phyloP scores from a whole-genome alignment of 2,329 filamentous ascomycete species.

The Botrytis byssoidea region DNA sequence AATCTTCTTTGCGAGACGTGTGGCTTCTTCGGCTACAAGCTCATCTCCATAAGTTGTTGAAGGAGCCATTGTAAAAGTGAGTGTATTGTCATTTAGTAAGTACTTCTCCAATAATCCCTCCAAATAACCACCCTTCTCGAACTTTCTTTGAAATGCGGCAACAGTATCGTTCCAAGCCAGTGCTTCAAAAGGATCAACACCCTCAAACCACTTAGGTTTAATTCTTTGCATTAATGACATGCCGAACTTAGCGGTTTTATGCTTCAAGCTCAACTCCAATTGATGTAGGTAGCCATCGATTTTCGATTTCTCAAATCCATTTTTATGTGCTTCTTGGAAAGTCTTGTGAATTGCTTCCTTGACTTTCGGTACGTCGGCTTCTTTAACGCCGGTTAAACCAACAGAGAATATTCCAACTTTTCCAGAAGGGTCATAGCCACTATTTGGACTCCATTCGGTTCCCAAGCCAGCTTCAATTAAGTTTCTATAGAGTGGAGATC shows the following conservation, averaged over 20 bases:
- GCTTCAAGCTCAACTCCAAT: conserved; percentile 86
- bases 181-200: conserved; percentile 86
- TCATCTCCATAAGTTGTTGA: conserved; percentile 72
- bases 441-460: conserved; percentile 91
- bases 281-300: conserved; percentile 94
- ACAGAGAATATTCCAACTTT: conserved; percentile 83
- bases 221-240: conserved; percentile 86
- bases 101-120: conserved; percentile 88
- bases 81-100: conserved; percentile 77
- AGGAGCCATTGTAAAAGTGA: conserved; percentile 94
- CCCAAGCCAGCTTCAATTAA: conserved; percentile 88
- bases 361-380: conserved; percentile 74
- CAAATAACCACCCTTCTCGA: conserved; percentile 75
- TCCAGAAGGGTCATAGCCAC: conserved; percentile 80
- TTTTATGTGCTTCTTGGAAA: conserved; percentile 64
- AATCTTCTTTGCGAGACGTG: conserved; percentile 73
- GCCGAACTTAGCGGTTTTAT: conserved; percentile 95
- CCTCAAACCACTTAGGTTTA: conserved; percentile 93
- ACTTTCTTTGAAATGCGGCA: conserved; percentile 73
- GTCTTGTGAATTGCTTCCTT: conserved; percentile 72
- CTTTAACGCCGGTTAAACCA: conserved; percentile 84
- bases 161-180: conserved; percentile 91
- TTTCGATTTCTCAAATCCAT: conserved; percentile 85
- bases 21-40: conserved; percentile 72
- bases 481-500: conserved; percentile 85